Base-by-base conservation (phyloP, 2,329 filamentous ascomycete genomes). In the Zymoseptoria brevis region DNA sequence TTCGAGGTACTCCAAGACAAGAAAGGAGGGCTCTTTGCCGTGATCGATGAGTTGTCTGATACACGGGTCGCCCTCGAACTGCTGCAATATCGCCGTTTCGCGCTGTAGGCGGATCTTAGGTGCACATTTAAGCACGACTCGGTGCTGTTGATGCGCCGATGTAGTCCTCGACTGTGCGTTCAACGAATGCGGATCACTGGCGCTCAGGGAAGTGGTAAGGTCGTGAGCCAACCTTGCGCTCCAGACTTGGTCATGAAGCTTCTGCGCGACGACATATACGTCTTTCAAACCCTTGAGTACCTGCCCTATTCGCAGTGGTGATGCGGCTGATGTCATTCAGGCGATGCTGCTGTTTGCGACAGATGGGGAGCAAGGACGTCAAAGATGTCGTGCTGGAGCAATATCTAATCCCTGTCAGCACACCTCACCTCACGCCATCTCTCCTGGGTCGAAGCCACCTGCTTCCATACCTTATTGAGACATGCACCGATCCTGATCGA, bases 241-340 rank as follows among this genome's bases (percentile, higher is more conserved):
- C 58, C 58, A 60, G 52, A 60, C 55, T 52, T 54, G 55, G 48
- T 60, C 55, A 19, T 60, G 55, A 51, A 60, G 58, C 55, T 60
- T 57, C 50, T 60, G 55, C 50, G 51, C 55, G 11, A 60, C 55
- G 58, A 55, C 55, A 22, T 60, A 60, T 13, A 57, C 52, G 55
- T 57, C 58, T 55, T 45, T 49, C 5, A 55, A 29, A 11, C 58
- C 58, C 51, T 60, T 60, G 55, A 60, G 21, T n/a, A 52, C 57
- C 57, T 59, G 57, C 21, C 60, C 60, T 45, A 54, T 57, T n/a
- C 58, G 58, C 50, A 62, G 53, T 51, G 50, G 59, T 50, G 57
- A 55, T 54, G 56, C 55, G 26, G 26, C 26, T 29, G 35, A 13
- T 45, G 35, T 6, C 35, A 45, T 45, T 13, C 13, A 45, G 35